These are phyloP conservation scores for Davidsoniella virescens DNA, from an alignment of 2,329 filamentous ascomycete species.

Conservation along the genomic window DNA sequence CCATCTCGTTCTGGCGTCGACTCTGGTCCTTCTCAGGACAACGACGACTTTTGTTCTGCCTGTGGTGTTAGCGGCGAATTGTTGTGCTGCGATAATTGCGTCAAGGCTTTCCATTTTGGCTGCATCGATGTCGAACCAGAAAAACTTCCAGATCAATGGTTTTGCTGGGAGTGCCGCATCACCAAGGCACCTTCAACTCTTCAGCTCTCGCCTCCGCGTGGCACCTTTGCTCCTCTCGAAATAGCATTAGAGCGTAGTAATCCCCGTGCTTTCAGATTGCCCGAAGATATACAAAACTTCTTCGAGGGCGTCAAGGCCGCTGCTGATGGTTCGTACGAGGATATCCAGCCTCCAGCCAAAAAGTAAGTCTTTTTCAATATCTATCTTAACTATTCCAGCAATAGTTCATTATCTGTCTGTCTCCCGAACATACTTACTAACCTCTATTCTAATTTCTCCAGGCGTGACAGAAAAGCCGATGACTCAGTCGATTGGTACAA, in stretches of 20 bases:
- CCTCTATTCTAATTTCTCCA: background rate
- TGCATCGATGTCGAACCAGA: conserved; percentile 66
- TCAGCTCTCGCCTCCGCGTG: conserved; percentile 21
- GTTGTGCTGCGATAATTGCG: conserved; percentile 86
- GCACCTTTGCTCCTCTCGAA: conserved; percentile 46
- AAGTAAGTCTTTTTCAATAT: background rate
- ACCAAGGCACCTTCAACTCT: conserved; percentile 20
- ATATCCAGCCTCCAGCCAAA: conserved; percentile 28
- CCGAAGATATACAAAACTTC: conserved; percentile 51
- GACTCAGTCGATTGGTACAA: conserved; percentile 51
- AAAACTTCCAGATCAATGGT: conserved; percentile 62
- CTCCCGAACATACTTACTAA: background rate
- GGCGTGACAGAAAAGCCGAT: conserved; percentile 31
- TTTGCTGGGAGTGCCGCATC: conserved; percentile 54
- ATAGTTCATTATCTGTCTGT: too few relatives aligned
- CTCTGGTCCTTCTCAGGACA: conserved; percentile 39
- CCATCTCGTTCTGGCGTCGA: conserved; percentile 25
- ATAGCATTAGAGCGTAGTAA: conserved; percentile 51
- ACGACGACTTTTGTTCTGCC: conserved; percentile 78
- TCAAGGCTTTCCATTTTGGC: conserved; percentile 74
- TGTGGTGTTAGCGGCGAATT: conserved; percentile 74
- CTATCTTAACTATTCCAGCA: background rate
- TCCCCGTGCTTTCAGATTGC: conserved; percentile 56
- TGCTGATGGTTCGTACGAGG: conserved; percentile 65
- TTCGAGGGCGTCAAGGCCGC: conserved; percentile 70